Conservation (phyloP, 768 basidiomycete genomes). For the Udeniomyces megalosporus region DNA sequence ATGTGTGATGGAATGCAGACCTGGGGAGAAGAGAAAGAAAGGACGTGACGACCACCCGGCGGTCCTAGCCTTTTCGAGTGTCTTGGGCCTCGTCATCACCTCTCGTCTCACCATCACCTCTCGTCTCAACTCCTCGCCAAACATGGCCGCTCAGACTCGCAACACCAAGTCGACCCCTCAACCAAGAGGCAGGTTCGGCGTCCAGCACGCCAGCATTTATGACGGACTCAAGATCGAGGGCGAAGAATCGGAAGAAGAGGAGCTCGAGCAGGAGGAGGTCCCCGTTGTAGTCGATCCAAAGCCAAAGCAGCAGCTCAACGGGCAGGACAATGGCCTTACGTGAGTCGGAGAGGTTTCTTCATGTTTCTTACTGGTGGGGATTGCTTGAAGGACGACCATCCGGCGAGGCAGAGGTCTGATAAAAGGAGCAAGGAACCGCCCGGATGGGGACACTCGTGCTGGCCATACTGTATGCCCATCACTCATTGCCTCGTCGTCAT, state of each 20-base stretch:
- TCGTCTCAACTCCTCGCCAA: no score
- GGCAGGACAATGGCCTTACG: not conserved
- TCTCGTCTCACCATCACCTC: no score
- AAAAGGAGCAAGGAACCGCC: not conserved
- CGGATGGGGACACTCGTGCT: not conserved
- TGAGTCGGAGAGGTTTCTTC: not conserved
- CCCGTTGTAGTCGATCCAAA: not conserved
- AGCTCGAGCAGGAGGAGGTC: not conserved
- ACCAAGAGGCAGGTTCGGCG: not conserved
- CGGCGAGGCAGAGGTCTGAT: no score
- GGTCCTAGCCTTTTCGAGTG: no score
- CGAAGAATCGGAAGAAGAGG: not conserved
- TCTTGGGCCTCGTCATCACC: no score
- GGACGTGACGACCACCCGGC: no score
- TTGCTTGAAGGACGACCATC: no score
- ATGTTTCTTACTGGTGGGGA: not conserved
- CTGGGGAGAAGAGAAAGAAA: no score
- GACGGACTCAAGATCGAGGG: slow-evolving; percentile 15
- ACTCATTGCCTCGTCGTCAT: no score
- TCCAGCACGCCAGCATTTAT: slow-evolving; percentile 1
- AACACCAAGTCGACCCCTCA: not conserved
- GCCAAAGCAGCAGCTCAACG: not conserved
- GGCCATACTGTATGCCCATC: no score
- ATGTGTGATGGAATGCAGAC: no score
- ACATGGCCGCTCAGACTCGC: not conserved